Base-by-base conservation (phyloP, 495 filamentous ascomycete species). In the Aspergillus biplanus region DNA sequence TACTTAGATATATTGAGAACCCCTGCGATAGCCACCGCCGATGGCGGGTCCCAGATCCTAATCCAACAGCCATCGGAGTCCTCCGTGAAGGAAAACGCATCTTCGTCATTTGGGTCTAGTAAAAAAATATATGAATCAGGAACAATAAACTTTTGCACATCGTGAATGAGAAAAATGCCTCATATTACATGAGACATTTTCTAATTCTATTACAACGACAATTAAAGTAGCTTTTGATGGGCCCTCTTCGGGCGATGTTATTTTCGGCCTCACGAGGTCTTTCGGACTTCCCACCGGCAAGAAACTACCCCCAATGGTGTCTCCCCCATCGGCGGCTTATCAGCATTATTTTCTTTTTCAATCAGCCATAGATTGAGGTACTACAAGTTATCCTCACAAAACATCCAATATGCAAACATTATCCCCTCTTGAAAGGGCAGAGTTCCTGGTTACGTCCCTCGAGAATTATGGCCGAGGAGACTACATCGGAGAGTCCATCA, bases 401-500 rank as follows among this genome's bases (percentile, higher is more conserved):
- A 31, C 7, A 39, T 9, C 21, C 37, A 59, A 33, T 12, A 64
- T 70, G 70, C 33, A 34, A 4, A 12, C 13, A 13, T 56, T 61
- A 33, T 68, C 55, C 31, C 52, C 71, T 6, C 37, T 44, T 37
- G 52, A 48, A 37, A 68, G 56, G 33, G 68, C 73, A 15, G 53
- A 67, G 37, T 18, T 63, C 12, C 58, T 78, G 0, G 50, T 77
- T 16, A 33, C 16, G 18, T 57, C 72, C 16, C 67, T 78, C 5
- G 75, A 78, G 53, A 47, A 70, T n/a, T 65, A 75, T 48, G 75
- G 74, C 3, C 67, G 73, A 54, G 70, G 68, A 0, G 73, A 74
- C 39, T 76, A 74, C 52, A 76, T 80, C 32, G 78, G 79, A 34
- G 79, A 82, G 65, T 75, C 73, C 1, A 77, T 82, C 61, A 75